These are phyloP conservation scores for Colletotrichum sublineola DNA, from an alignment of 2,329 filamentous ascomycete genomes.

Conservation along the genomic window DNA sequence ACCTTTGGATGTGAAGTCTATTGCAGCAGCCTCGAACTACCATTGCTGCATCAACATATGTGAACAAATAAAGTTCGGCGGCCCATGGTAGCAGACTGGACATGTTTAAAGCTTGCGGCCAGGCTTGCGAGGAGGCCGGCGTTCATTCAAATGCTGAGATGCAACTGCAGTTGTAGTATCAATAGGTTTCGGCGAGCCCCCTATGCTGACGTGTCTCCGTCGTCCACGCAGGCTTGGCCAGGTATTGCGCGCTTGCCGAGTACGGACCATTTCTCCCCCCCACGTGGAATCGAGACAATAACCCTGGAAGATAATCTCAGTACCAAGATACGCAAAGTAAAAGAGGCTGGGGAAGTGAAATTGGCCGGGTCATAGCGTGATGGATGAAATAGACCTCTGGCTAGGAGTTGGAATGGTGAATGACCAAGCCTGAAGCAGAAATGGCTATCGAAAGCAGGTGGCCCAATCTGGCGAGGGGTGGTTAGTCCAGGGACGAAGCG, in stretches of 20 bases:
- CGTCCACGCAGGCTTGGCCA: slow-evolving; percentile 8
- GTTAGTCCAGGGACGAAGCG: slow-evolving; percentile 16
- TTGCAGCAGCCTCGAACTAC: not conserved
- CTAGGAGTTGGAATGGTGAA: not conserved
- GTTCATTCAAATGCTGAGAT: not conserved
- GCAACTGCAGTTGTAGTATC: not conserved
- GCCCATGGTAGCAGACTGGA: not conserved
- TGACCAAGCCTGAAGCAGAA: slow-evolving; percentile 13
- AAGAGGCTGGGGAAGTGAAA: not conserved
- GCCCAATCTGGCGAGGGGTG: slow-evolving; percentile 12
- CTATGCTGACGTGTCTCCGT: slow-evolving; percentile 1
- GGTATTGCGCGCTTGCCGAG: not conserved
- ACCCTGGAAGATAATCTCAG: slow-evolving; percentile 16
- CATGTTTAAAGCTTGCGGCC: not conserved
- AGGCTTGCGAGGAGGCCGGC: not conserved
- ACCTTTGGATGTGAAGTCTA: not conserved
- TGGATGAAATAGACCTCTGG: not conserved
- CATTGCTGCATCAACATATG: not conserved
- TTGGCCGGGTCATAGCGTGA: slow-evolving; percentile 16
- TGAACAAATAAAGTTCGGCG: slow-evolving; percentile 6
- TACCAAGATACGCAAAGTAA: slow-evolving; percentile 1
- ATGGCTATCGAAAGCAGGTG: slow-evolving; percentile 6
- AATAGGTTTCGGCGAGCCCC: not conserved
- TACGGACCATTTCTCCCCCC: not conserved
- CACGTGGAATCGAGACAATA: slow-evolving; percentile 28